Conservation (phyloP, 179 eudicot genomes). For the Silene noctiflora region DNA sequence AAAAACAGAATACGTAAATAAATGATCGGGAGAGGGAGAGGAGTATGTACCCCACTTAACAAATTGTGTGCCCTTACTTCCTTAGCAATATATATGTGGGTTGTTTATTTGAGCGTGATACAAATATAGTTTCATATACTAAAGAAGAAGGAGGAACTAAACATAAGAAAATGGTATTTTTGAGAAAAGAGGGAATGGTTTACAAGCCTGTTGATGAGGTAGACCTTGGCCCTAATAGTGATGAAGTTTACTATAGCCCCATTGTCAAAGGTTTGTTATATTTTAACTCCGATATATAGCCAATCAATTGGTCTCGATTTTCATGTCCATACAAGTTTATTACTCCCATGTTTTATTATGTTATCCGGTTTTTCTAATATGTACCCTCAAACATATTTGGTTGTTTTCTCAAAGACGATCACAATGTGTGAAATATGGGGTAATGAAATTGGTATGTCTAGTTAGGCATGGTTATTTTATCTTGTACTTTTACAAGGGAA, state of each 20-base stretch:
- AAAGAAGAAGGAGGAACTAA: background rate
- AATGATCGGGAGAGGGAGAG: too few species aligned
- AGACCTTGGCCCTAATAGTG: conserved; percentile 56
- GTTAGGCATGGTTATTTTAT: too few species aligned
- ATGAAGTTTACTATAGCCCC: conserved; percentile 60
- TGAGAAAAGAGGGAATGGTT: conserved; percentile 46
- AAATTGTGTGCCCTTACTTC: background rate
- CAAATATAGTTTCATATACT: background rate
- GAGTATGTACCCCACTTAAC: too few species aligned
- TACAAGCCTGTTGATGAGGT: conserved; percentile 66
- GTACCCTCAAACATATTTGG: too few species aligned
- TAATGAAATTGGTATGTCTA: too few species aligned
- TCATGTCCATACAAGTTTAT: background rate
- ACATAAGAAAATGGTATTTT: conserved; percentile 44
- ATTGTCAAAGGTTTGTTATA: conserved; percentile 65
- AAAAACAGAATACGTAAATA: too few species aligned
- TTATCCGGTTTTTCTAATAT: too few species aligned
- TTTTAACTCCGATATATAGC: background rate
- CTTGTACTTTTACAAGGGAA: too few species aligned
- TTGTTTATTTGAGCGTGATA: background rate
- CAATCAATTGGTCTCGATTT: too few species aligned
- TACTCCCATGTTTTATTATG: background rate
- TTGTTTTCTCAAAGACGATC: too few species aligned
- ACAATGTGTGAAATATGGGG: too few species aligned
- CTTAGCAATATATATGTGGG: background rate